Evolutionary conservation across 805 yeast genomes (phyloP), one percentile per base, ranked within the genome.

Genomic region (Candida insectorum): DNA sequence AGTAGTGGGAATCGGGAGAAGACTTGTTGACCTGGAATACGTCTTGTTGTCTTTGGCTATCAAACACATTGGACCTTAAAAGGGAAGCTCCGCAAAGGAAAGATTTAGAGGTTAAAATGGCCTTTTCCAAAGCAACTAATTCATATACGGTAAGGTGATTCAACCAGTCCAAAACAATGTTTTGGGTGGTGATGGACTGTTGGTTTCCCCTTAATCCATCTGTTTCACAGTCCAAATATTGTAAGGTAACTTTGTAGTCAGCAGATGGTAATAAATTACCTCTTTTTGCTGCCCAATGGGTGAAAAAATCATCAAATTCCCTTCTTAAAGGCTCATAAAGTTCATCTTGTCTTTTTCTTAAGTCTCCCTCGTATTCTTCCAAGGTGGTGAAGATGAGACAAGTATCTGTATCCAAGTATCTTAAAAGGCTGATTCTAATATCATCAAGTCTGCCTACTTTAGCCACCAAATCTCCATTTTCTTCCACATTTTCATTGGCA

Each of bases 381-480:
- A 48, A 44, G 9, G 96, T 95, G 1, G 96, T 80, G 51, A 89
- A 83, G 6, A 91, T 87, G 33, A 93, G 69, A 42, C 95, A 65
- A 2, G 97, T 88, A 58, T 93, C 99, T 0, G 98, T 93, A 56
- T 93, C 98, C 38, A 94, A 66, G 52, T 89, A 93, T 35, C 89
- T 77, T 50, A 91, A 62, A 41, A 93, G 61, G 42, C 73, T 74
- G 26, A 69, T 58, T 40, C 76, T 72, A 14, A 86, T 74, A 26
- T 73, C 75, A 4, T 69, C 73, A 26, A 77, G 60, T 40, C 68
- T 74, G 7, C 89, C 88, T 24, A 80, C 70, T 52, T 83, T 82
- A 26, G 80, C 75, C 11, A 68, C 55, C 31, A 71, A 54, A 31
- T 75, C 81, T 8, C 50, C 45, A 39, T 70, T 68, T 3, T 62